Evolutionary conservation across 139 green algal species (phyloP), one percentile per base, ranked within the genome.

Genomic region (Helicosporidium sp.): DNA sequence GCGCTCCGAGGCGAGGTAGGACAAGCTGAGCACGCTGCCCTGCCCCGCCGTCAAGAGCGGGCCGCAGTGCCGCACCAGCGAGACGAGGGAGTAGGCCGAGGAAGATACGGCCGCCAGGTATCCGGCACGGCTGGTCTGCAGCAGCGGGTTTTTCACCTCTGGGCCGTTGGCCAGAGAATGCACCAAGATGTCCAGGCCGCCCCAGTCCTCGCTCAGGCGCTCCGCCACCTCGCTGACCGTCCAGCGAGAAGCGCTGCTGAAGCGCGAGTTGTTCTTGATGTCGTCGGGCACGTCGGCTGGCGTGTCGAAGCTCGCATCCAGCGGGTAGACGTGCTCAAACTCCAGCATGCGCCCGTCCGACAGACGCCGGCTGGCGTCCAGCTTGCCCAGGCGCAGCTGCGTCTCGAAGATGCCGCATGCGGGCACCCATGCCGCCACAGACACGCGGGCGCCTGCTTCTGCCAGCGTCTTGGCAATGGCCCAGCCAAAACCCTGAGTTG

Each of bases 121-220:
- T 19, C 89, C 89, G 64, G 58, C 66, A 48, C 88, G 72, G 4
- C 69, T 87, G 6, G 84, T 95, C 66, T 98, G 86, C 47, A 98
- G 73, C 41, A 98, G 74, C 12, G 80, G 74, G 65, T 98, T 98
- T 15, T 66, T 61, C 19, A 98, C 89, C 69, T 98, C 89, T 29
- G 89, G 89, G 16, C 89, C 89, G 65, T 98, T 98, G 48, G 89
- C 89, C 34, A 98, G 76, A 6, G 86, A 96, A 74, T 98, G 89
- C 37, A 98, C 80, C 52, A 98, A 18, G 44, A 97, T 76, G 66
- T 98, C 89, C 28, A 98, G 79, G 5, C 73, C 91, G 46, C 88
- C 89, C 41, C 70, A 66, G 50, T 97, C 88, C 26, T 41, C 42
- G 29, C 18, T 36, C 22, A 95, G 83, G 28, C 69, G 62, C 27